Evolutionary conservation across 305 asterid species (phyloP), one percentile per base, ranked within the genome.

Genomic region (Coffea humblotiana): DNA sequence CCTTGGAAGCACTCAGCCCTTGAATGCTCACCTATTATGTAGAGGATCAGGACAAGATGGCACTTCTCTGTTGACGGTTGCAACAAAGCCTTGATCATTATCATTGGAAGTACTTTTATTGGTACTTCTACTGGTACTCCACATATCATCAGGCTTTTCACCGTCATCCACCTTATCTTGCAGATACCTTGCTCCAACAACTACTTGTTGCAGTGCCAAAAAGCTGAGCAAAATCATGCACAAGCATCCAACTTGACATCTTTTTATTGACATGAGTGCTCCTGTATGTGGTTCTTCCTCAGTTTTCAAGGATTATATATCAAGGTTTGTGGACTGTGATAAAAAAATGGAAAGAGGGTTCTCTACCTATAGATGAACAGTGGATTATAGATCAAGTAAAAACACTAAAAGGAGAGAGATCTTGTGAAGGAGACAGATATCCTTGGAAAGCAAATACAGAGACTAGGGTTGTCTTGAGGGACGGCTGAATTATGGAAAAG

Each of bases 31-130:
- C 80, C 84, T 77, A 74, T 87, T 87, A 77, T 87, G 90, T 37
- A 84, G 75, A 51, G 90, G 90, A 75, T 87, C 86, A 78, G 90
- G 86, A 80, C 75, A 52, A 9, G 88, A 87, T 23, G 90, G 90
- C n/a, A 82, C 84, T 81, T 84, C 81, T 84, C 90, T 84, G n/a
- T 84, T 74, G 75, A 77, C 25, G 35, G 74, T 70, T 25, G 83
- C 84, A 82, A 80, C 65, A 80, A 80, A 80, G 40, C 83, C 84
- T 64, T 56, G 51, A 72, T 61, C 32, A 21, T 27, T 72, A 56
- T 25, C 51, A 12, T 63, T 58, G 6, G 73, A 69, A 69, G 73
- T 19, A 10, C 6, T 15, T 16, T 21, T 25, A 68, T 6, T 77
- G 43, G 3, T 45, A 4, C 74, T 70, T 29, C 78, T 79, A 75